phyloP scores from a whole-genome alignment of 768 basidiomycete species.

The Harrya chromipes region DNA sequence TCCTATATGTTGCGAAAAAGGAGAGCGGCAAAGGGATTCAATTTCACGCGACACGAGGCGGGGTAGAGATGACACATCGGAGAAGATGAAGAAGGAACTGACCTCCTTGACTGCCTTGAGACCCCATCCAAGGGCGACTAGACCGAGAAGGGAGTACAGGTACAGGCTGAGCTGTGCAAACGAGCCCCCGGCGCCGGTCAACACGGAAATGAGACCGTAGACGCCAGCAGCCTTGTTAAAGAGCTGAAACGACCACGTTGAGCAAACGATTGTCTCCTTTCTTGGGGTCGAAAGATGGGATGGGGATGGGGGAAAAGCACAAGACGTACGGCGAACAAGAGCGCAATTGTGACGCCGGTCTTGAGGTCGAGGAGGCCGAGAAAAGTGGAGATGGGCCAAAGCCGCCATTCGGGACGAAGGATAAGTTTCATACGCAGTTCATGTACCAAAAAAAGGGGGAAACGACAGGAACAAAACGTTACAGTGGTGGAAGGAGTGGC shows the following conservation, averaged over 20 bases:
- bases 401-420: constrained; percentile 79
- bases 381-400: constrained; percentile 81
- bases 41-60: background rate
- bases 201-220: constrained; percentile 90
- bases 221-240: constrained; percentile 98
- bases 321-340: constrained; percentile 80
- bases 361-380: constrained; percentile 89
- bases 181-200: constrained; percentile 91
- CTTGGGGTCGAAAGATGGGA: background rate
- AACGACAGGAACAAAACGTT: background rate
- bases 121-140: constrained; percentile 84
- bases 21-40: background rate
- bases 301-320: background rate
- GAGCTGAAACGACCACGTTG: constrained; percentile 42
- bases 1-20: constrained; percentile 52
- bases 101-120: constrained; percentile 83
- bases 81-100: constrained; percentile 28
- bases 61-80: background rate
- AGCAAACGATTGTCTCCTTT: background rate
- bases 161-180: constrained; percentile 91
- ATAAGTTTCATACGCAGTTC: constrained; percentile 66
- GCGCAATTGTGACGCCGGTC: constrained; percentile 83
- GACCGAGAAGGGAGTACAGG: constrained; percentile 83
- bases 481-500: background rate
- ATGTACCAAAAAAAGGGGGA: constrained; percentile 26